Percentiles rank a stretch among this genome's conserved stretches.
phyloP scores from a whole-genome alignment of 371 early-diverging fungal genomes.

The Coemansia sp. region DNA sequence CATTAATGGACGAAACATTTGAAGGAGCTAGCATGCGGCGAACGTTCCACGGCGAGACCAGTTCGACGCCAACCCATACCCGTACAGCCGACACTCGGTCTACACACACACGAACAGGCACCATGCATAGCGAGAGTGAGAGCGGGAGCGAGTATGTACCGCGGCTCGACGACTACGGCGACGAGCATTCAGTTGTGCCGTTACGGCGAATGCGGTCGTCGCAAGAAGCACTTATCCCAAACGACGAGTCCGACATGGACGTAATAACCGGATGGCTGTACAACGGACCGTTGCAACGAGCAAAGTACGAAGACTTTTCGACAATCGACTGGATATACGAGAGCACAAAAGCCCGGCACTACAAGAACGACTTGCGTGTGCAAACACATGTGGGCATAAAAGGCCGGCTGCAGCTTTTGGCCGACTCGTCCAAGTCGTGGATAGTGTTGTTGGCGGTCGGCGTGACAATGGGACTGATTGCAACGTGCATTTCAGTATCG shows the following conservation, averaged over 20 bases:
- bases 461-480: constrained; percentile 67
- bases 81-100: background rate
- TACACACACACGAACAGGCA: background rate
- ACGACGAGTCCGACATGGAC: constrained; percentile 21
- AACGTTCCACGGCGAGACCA: background rate
- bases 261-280: constrained; percentile 51
- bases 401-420: constrained; percentile 59
- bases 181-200: constrained; percentile 11
- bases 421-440: constrained; percentile 87
- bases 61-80: background rate
- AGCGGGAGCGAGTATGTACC: constrained; percentile 11
- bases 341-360: constrained; percentile 75
- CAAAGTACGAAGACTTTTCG: constrained; percentile 53
- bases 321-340: constrained; percentile 95
- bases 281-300: constrained; percentile 50
- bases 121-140: background rate
- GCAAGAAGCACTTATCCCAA: constrained; percentile 30
- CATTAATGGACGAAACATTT: background rate
- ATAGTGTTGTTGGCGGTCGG: constrained; percentile 73
- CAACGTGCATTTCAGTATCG: constrained; percentile 78
- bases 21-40: background rate
- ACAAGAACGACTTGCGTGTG: constrained; percentile 61
- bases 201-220: constrained; percentile 33
- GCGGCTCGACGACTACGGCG: constrained; percentile 14
- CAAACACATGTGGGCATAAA: constrained; percentile 25